Evolutionary conservation across 306 rosid species (phyloP).

Genomic region (Cucumis melo): DNA sequence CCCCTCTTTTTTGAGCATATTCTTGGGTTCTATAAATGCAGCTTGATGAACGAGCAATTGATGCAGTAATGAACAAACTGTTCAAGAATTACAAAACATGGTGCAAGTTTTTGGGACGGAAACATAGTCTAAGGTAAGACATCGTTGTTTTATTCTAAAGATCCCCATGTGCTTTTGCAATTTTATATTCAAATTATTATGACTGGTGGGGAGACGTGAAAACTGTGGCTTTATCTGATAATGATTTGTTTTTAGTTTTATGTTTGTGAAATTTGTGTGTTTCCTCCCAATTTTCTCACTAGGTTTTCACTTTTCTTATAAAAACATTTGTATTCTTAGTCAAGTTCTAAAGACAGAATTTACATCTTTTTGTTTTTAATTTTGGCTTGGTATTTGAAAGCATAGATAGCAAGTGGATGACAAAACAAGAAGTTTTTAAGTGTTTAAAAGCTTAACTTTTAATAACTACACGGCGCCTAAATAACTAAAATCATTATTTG

Average conservation of each 20-base stretch:
- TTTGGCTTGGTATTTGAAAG: no score
- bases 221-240: not conserved
- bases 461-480: not conserved
- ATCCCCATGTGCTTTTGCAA: not conserved
- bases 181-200: not conserved
- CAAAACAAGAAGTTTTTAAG: no score
- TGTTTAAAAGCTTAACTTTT: no score
- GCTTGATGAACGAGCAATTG: constrained; percentile 93
- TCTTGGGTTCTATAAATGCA: constrained; percentile 21
- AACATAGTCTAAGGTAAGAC: constrained; percentile 75
- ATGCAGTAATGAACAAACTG: constrained; percentile 51
- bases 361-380: no score
- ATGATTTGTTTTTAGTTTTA: no score
- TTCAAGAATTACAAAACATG: constrained; percentile 80
- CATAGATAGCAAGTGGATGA: no score
- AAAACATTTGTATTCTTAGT: no score
- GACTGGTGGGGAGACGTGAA: constrained; percentile 6
- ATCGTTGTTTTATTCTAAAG: not conserved
- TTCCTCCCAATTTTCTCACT: no score
- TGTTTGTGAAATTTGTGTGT: no score
- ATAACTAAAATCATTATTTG: constrained; percentile 9
- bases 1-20: not conserved
- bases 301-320: no score
- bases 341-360: no score
- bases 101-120: constrained; percentile 86